A percentile compares a stretch with the other conserved stretches of the same genome.
Conservation (phyloP, 2,329 filamentous ascomycete species). For the Pseudogymnoascus sp. region DNA sequence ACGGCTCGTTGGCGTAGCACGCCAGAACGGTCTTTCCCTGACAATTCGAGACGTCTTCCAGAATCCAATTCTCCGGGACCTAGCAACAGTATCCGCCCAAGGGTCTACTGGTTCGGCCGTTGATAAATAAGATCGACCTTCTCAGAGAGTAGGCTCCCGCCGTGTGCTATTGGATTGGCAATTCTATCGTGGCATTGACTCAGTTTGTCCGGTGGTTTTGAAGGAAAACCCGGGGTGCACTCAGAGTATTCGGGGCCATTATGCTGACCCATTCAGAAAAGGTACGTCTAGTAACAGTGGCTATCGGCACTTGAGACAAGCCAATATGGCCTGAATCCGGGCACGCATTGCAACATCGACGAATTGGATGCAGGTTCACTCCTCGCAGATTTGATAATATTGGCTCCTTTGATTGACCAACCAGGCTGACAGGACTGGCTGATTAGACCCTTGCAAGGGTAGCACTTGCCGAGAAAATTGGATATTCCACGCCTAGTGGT, state of each 20-base stretch:
- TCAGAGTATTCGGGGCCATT: neutral
- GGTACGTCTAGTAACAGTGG: neutral
- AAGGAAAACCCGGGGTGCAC: neutral
- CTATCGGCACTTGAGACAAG: neutral
- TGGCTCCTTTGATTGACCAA: too few species aligned
- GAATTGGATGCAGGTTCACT: neutral
- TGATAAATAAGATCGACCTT: neutral
- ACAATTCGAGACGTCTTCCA: constrained; percentile 14
- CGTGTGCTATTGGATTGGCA: neutral
- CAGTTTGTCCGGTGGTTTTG: neutral
- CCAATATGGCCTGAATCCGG: too few species aligned
- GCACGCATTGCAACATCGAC: neutral
- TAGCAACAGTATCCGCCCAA: neutral
- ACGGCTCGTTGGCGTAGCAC: constrained; percentile 31
- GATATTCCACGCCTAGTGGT: neutral
- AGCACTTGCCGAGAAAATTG: neutral
- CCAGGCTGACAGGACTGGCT: too few species aligned
- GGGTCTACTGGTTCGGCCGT: neutral
- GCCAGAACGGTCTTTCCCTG: constrained; percentile 12
- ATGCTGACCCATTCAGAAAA: neutral
- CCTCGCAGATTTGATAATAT: neutral
- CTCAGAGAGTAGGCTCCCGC: neutral
- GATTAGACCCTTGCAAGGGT: neutral
- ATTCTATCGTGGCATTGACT: neutral
- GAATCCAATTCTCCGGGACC: constrained; percentile 10